Percentiles rank a stretch among this genome's conserved stretches.
These are phyloP conservation scores for Fraxinus baroniana DNA, from an alignment of 305 asterid species.

Conservation along the genomic window DNA sequence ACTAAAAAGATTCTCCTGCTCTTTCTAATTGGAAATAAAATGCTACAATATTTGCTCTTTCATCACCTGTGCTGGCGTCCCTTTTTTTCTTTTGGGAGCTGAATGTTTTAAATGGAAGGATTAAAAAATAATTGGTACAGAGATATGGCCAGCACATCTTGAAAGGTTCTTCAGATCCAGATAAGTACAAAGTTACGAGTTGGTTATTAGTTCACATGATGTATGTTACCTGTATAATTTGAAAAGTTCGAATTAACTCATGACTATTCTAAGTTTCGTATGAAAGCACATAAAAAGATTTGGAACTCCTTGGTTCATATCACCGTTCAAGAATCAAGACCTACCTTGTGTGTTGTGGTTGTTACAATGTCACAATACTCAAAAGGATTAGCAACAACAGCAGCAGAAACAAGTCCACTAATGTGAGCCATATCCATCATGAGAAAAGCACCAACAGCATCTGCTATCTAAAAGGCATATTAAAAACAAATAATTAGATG, in stretches of 20 bases:
- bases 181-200: neutral
- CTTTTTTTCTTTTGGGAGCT: neutral
- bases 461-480: constrained; percentile 62
- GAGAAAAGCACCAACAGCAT: constrained; percentile 87
- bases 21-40: neutral
- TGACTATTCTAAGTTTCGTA: neutral
- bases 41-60: neutral
- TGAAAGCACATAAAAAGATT: neutral
- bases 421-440: constrained; percentile 99
- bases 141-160: neutral
- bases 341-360: constrained; percentile 95
- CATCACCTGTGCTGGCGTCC: neutral
- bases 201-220: neutral
- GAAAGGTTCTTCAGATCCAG: neutral
- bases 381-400: constrained; percentile 88
- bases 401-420: constrained; percentile 94
- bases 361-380: constrained; percentile 93
- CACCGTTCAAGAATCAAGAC: constrained; percentile 7
- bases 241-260: neutral
- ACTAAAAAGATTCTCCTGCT: neutral
- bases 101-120: neutral
- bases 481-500: constrained; percentile 18
- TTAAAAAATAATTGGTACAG: neutral
- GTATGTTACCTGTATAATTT: neutral
- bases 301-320: neutral